phyloP scores from a whole-genome alignment of 306 rosid genomes.

The Morella rubra region DNA sequence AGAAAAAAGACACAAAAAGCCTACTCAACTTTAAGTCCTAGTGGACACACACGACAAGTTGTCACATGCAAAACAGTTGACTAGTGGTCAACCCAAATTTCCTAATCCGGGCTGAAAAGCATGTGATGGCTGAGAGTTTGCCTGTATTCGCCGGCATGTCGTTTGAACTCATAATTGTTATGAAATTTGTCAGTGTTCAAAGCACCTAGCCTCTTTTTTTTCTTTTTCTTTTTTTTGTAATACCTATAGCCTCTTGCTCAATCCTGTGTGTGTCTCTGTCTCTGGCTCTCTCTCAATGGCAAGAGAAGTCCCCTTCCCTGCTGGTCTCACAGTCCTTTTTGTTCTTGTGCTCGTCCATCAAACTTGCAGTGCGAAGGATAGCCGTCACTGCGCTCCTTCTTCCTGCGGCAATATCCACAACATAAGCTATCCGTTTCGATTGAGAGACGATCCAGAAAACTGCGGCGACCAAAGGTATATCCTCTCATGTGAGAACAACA shows the following conservation, averaged over 20 bases:
- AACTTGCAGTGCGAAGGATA: neutral
- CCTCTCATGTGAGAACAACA: conserved; percentile 10
- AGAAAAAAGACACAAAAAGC: too few species aligned
- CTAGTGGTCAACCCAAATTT: too few species aligned
- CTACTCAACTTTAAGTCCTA: too few species aligned
- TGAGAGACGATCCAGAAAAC: neutral
- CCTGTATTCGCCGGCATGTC: too few species aligned
- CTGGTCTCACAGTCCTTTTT: neutral
- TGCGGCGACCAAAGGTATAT: neutral
- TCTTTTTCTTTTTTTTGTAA: neutral
- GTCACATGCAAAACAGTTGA: too few species aligned
- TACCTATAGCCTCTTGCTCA: neutral
- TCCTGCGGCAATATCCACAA: conserved; percentile 20
- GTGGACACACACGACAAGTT: too few species aligned
- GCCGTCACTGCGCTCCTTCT: neutral
- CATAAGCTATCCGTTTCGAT: conserved; percentile 29
- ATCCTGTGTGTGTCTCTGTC: neutral
- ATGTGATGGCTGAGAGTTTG: too few species aligned
- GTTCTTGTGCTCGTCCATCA: neutral
- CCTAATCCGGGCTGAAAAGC: too few species aligned
- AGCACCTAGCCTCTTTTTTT: neutral
- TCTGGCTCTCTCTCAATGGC: neutral
- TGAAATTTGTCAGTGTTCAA: neutral
- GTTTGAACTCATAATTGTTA: too few species aligned
- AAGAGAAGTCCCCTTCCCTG: neutral